phyloP scores from a whole-genome alignment of 495 filamentous ascomycete genomes.

The Annulohypoxylon maeteangense region DNA sequence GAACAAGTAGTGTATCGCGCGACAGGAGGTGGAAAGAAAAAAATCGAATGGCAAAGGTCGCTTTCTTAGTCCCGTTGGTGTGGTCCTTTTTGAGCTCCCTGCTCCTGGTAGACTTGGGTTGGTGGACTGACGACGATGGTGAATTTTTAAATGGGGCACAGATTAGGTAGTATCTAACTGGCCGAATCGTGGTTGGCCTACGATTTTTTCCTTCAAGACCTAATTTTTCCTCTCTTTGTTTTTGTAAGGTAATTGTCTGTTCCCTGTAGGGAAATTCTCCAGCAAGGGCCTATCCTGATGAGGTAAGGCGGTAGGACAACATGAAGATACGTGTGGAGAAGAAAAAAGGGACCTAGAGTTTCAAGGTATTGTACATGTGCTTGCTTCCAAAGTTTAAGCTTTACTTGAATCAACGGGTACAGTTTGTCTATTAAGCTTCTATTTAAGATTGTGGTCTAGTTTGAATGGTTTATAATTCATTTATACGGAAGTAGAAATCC shows the following conservation, averaged over 20 bases:
- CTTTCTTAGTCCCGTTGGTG: slow-evolving; percentile 19
- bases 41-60: background rate
- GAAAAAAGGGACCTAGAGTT: slow-evolving; percentile 15
- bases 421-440: background rate
- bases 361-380: slow-evolving; percentile 8
- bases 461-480: background rate
- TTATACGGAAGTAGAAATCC: background rate
- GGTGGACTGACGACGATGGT: slow-evolving; percentile 30
- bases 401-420: background rate
- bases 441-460: background rate
- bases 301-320: slow-evolving; percentile 27
- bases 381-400: background rate
- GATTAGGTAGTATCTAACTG: slow-evolving; percentile 36
- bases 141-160: slow-evolving; percentile 35
- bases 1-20: slow-evolving; percentile 7
- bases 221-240: slow-evolving; percentile 8
- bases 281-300: slow-evolving; percentile 22
- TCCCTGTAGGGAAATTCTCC: slow-evolving; percentile 32
- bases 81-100: slow-evolving; percentile 24
- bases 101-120: slow-evolving; percentile 8
- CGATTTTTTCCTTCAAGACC: slow-evolving; percentile 23
- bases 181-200: slow-evolving; percentile 29
- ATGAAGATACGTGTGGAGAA: slow-evolving; percentile 22
- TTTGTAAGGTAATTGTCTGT: slow-evolving; percentile 24
- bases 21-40: background rate